Percentiles rank a stretch among this genome's conserved stretches.
Evolutionary conservation across 805 yeast species (phyloP).

Genomic region (Ogataea salicorniae): DNA sequence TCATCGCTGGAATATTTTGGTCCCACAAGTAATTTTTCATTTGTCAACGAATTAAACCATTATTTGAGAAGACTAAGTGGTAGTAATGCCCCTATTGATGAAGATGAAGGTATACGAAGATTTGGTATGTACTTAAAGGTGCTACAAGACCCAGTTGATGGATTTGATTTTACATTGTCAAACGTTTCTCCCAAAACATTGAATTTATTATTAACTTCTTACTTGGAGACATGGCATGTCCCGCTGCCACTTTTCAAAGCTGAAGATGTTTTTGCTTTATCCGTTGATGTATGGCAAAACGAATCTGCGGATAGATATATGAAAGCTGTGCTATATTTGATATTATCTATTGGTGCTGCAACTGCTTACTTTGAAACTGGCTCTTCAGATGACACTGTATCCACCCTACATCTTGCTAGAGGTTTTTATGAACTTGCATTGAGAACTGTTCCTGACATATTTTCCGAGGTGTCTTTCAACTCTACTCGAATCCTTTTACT

Average conservation of each 20-base stretch:
- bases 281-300: constrained; percentile 12
- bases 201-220: constrained; percentile 12
- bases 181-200: constrained; percentile 9
- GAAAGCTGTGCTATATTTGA: constrained; percentile 16
- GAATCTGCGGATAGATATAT: constrained; percentile 9
- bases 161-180: constrained; percentile 9
- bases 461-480: constrained; percentile 15
- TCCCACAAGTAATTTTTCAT: constrained; percentile 21
- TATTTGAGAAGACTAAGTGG: constrained; percentile 8
- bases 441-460: constrained; percentile 15
- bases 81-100: constrained; percentile 4
- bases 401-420: constrained; percentile 16
- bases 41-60: constrained; percentile 22
- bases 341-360: constrained; percentile 19
- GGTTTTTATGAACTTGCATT: constrained; percentile 17
- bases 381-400: not conserved
- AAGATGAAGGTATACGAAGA: constrained; percentile 16
- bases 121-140: constrained; percentile 19
- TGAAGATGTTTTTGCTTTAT: constrained; percentile 13
- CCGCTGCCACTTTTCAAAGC: constrained; percentile 19
- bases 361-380: constrained; percentile 13
- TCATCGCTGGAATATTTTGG: constrained; percentile 21
- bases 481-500: constrained; percentile 17
- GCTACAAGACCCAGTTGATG: constrained; percentile 8
- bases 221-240: constrained; percentile 21